Evolutionary conservation across 2,329 filamentous ascomycete genomes (phyloP), one percentile per base, ranked within the genome.

Genomic region (Phoma sp.): DNA sequence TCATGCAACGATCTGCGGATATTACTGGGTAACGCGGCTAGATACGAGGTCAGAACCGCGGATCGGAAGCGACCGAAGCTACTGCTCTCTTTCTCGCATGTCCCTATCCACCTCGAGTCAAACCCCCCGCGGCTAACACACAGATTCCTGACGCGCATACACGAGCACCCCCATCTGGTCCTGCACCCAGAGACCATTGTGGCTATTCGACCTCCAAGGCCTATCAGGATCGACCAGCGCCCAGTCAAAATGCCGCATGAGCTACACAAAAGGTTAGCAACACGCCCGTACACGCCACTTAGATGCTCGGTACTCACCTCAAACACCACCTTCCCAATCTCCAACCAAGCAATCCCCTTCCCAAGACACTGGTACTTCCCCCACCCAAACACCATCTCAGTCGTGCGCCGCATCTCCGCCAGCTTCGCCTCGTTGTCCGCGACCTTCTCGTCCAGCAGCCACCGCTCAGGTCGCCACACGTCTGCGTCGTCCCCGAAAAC

Each of bases 381-480:
- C 47, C 68, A 68, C 6, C 71, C 68, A 42, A 73, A 73, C 4
- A 70, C 61, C 55, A 74, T 52, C 4, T 70, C 67, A 9, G 61
- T 66, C 1, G 59, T 63, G 22, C 62, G 60, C 35, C 60, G 50
- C 70, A 74, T 74, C 0, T 47, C 58, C 5, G 37, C 36, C 10
- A 68, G 35, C 13, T 49, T 47, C 2, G 61, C 47, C 2, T 40
- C 33, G 22, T 59, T 46, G 11, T 13, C 36, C 5, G 55, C 25
- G 25, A 58, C 48, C 11, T 62, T 61, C 5, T 66, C 48, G 9
- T 62, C 39, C 2, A 81, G 60, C 2, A 81, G 60, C 79, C 80
- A 82, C 7, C 80, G 68, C 62, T 82, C 80, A 0, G 80, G 80
- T 3, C 77, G 69, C 61, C 80, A 82, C 5, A 66, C 55, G 11